Base-by-base conservation (phyloP, 768 basidiomycete species). In the Megacollybia marginata region DNA sequence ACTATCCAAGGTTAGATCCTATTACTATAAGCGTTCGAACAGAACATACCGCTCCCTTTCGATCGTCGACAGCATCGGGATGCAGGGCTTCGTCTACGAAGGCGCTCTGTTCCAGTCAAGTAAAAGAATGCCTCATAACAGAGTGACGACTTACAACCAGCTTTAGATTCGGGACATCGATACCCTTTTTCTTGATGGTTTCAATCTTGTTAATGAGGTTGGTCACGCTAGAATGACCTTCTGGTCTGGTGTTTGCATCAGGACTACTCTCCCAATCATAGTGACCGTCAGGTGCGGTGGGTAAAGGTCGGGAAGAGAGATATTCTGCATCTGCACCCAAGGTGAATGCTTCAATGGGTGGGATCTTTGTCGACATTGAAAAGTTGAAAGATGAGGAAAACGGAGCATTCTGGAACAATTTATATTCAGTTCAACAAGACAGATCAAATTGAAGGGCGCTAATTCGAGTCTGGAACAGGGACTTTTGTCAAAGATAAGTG, bases 31-130 rank as follows among this genome's bases (percentile, higher is more conserved):
- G 23, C 23, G 23, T 28, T 28, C 4, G 6, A 28, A 2, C 23
- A 28, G 23, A 28, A 28, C 23, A 28, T 28, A 28, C 23, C 13
- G 58, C 62, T 45, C 59, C 60, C 43, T 69, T 65, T 16, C 75
- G 66, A 54, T 76, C 75, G 52, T 76, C 69, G n/a, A 74, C 58
- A 9, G 69, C 67, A 18, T 64, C 57, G 15, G 69, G 67, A 46
- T 69, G 55, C 11, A 53, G 47, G 4, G 56, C 50, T 2, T 55
- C 47, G 38, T 70, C 65, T 10, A 62, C 15, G 47, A 69, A 61
- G 5, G 67, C 67, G 42, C 52, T 53, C 67, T 70, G 43, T 10
- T 36, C 15, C 18, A 35, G 13, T 11, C 5, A 45, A 16, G 33
- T 36, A 35, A 1, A 23, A 52, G n/a, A 48, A 33, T 6, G 15